phyloP scores from a whole-genome alignment of 768 basidiomycete species.

The Hirschioporus abietinus region DNA sequence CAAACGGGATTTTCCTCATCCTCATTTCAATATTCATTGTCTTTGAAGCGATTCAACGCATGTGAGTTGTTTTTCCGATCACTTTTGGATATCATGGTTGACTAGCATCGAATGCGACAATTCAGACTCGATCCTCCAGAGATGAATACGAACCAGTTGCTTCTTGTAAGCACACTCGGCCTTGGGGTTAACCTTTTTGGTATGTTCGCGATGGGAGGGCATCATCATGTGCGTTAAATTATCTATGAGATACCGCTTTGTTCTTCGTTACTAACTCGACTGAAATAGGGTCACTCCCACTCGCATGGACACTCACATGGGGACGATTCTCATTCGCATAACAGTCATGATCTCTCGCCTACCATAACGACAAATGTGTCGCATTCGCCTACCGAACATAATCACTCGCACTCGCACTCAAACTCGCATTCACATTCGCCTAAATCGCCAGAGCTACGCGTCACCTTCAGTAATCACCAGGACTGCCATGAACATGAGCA shows the following conservation, averaged over 20 bases:
- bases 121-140: conserved; percentile 87
- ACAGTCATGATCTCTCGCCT: conserved; percentile 20
- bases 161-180: conserved; percentile 85
- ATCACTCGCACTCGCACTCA: conserved; percentile 23
- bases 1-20: conserved; percentile 92
- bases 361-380: conserved; percentile 13
- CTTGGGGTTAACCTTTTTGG: conserved; percentile 94
- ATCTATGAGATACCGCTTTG: conserved; percentile 5
- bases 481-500: conserved; percentile 18
- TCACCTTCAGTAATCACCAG: conserved; percentile 3
- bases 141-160: conserved; percentile 92
- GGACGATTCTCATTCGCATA: conserved; percentile 19
- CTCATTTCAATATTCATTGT: conserved; percentile 97
- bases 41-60: conserved; percentile 93
- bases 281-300: conserved; percentile 49
- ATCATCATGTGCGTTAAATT: conserved; percentile 71
- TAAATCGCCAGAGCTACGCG: conserved; percentile 11
- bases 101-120: neutral
- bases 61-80: conserved; percentile 43
- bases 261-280: neutral
- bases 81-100: neutral
- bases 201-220: conserved; percentile 98
- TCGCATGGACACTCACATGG: conserved; percentile 37
- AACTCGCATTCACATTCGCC: conserved; percentile 26
- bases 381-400: conserved; percentile 12